Conservation (phyloP, 306 rosid species). For the Vicia villosa region DNA sequence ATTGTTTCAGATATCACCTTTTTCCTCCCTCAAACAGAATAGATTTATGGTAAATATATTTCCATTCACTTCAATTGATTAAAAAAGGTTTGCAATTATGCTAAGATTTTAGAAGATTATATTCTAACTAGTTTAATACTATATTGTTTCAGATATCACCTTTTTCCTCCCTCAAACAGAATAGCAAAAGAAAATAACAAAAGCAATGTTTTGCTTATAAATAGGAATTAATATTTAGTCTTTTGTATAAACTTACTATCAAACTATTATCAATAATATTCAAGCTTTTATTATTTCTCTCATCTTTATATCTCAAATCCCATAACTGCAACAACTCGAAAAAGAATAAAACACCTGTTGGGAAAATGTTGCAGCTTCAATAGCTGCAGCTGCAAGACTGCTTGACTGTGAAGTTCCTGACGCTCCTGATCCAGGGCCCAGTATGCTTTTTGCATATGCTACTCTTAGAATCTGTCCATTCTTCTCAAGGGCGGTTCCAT, state of each 20-base stretch:
- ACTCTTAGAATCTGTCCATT: constrained; percentile 96
- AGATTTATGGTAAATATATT: not conserved
- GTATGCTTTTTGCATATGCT: constrained; percentile 92
- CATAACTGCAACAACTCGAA: not conserved
- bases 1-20: not conserved
- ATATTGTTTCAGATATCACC: not conserved
- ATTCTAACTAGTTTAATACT: not conserved
- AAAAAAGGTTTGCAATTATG: not conserved
- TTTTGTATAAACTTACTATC: not conserved
- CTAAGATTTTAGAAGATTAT: not conserved
- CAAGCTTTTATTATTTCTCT: not conserved
- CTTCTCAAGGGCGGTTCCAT: constrained; percentile 86
- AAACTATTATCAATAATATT: not conserved
- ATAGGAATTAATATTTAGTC: not conserved
- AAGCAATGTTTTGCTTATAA: not conserved
- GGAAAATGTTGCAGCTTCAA: constrained; percentile 96
- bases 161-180: not conserved
- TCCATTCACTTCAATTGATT: not conserved
- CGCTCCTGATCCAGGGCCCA: constrained; percentile 84
- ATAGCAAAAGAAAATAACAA: not conserved
- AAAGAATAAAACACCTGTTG: constrained; percentile 68
- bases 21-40: not conserved
- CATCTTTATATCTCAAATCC: not conserved
- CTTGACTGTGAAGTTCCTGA: constrained; percentile 89
- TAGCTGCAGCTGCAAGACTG: constrained; percentile 98